Evolutionary conservation across 257 asterid genomes (phyloP).

Genomic region (Paulownia fortunei): DNA sequence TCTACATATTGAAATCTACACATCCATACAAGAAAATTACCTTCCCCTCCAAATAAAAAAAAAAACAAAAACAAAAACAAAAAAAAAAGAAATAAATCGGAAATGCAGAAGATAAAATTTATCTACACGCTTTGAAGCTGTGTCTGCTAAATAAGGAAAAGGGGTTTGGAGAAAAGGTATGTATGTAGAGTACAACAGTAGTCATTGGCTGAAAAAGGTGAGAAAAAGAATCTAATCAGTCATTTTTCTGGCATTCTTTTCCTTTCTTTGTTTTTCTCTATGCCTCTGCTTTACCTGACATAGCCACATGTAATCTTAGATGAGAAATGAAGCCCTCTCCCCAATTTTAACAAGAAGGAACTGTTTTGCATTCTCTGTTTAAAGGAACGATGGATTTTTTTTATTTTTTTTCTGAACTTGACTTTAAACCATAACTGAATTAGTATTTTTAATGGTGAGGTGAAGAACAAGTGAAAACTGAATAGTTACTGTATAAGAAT

Average conservation of each 20-base stretch:
- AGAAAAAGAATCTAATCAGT: slow-evolving; percentile 35
- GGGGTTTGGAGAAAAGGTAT: not conserved
- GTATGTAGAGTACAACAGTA: not conserved
- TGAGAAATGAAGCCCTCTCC: not conserved
- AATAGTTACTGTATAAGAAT: too few relatives aligned
- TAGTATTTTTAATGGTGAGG: too few relatives aligned
- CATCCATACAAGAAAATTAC: not conserved
- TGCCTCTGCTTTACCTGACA: slow-evolving; percentile 49
- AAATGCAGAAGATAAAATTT: not conserved
- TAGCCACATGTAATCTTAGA: slow-evolving; percentile 35
- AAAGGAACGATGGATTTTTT: too few relatives aligned
- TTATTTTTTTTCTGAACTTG: too few relatives aligned
- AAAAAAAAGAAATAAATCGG: not conserved
- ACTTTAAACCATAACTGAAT: not conserved
- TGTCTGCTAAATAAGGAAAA: slow-evolving; percentile 16
- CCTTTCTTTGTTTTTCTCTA: not conserved
- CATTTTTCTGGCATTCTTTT: slow-evolving; percentile 9
- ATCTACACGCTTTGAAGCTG: not conserved
- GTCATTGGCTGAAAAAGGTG: not conserved
- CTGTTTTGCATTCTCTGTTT: not conserved
- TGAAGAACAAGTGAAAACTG: too few relatives aligned
- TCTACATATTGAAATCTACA: not conserved
- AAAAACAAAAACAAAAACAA: not conserved
- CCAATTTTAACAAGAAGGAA: not conserved
- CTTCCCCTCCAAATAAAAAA: not conserved